A percentile compares a stretch with the other conserved stretches of the same genome.
phyloP scores from a whole-genome alignment of 208 protist species.

The Porcisia hertigi region DNA sequence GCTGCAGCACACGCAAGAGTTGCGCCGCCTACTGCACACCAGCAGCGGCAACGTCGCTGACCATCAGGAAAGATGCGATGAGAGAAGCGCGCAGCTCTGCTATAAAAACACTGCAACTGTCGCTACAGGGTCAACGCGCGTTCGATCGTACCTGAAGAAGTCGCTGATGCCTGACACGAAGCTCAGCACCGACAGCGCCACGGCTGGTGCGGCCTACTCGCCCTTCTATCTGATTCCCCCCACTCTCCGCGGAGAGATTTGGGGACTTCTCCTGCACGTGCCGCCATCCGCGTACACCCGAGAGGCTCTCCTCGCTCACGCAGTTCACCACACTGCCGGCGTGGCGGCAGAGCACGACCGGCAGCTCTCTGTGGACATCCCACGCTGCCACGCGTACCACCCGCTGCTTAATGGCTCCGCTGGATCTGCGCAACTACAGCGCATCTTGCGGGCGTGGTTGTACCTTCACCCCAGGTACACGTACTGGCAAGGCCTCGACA shows the following conservation, averaged over 20 bases:
- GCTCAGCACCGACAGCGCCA: not conserved
- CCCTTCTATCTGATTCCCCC: constrained; percentile 60
- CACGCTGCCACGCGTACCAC: constrained; percentile 95
- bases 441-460: constrained; percentile 88
- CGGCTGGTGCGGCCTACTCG: not conserved
- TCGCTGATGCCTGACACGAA: constrained; percentile 2
- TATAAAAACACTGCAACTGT: not conserved
- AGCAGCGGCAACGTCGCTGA: not conserved
- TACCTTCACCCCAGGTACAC: constrained; percentile 29
- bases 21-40: constrained; percentile 29
- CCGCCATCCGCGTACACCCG: constrained; percentile 30
- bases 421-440: constrained; percentile 72
- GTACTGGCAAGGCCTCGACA: constrained; percentile 96
- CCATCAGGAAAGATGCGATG: not conserved
- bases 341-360: constrained; percentile 51
- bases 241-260: constrained; percentile 85
- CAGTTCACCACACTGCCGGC: constrained; percentile 21
- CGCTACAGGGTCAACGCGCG: not conserved
- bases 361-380: constrained; percentile 94
- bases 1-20: constrained; percentile 27
- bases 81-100: not conserved
- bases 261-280: constrained; percentile 87
- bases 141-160: not conserved
- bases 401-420: constrained; percentile 65
- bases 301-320: constrained; percentile 26